Evolutionary conservation across 1,284 basidiomycete species (phyloP), one percentile per base, ranked within the genome.

Genomic region (Irpex lacteus): DNA sequence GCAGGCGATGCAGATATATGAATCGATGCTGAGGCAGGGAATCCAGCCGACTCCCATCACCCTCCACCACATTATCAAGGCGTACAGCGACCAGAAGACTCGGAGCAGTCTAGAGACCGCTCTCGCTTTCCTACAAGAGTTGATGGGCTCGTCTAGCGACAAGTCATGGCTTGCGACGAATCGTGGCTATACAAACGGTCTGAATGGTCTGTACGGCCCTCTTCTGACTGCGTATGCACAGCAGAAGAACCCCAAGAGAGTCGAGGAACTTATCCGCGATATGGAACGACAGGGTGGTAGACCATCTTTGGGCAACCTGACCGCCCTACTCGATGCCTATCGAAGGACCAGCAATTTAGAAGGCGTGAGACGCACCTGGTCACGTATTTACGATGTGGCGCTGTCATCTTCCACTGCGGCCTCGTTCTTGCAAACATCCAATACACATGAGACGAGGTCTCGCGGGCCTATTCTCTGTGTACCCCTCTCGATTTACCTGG

Each of bases 401-500:
- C 64, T 83, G 64, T 32, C 54, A 9, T 36, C 34, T 21, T 34
- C 54, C 34, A 9, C 13, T 34, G 54, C 52, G 13, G n/a, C 13
- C 19, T 13, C 15, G 52, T 9, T 53, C 9, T 9, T 26, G 52
- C 75, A 77, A 63, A 70, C 77, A 50, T 73, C 80, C 9, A 70
- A 75, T 6, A 71, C 76, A n/a, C 74, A 78, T 61, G 63, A 63
- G 32, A 60, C 70, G n/a, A 67, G 70, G 44, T 77, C 76, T 37
- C 80, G 78, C 40, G 78, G 82, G 47, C 88, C 88, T 70, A 74
- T 89, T 13, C 81, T 98, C 57, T 92, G 88, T 68, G 75, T 91
- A 57, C 92, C 96, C 0, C 78, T 98, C 6, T 95, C 95, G 9
- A 91, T 96, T 69, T 91, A 91, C 74, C 87, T 98, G 66, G 89